Conservation (phyloP, 495 filamentous ascomycete genomes). For the Penicillium herquei region DNA sequence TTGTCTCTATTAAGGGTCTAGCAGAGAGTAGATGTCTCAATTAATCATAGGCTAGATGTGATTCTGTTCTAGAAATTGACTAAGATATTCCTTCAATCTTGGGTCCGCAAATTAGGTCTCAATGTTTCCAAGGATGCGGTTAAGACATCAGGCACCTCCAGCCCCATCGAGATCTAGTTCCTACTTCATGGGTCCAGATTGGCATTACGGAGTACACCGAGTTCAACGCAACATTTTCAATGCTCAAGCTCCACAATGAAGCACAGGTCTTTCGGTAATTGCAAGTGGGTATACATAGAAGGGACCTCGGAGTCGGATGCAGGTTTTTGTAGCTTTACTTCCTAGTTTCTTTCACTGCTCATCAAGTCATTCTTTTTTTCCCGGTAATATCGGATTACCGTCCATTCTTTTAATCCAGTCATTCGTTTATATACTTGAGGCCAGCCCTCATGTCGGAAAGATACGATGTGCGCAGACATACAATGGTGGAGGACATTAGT, state of each 20-base stretch:
- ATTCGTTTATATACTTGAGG: slow-evolving; percentile 3
- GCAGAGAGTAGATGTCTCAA: not conserved
- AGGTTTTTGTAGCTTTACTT: not conserved
- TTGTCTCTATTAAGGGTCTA: too few species aligned
- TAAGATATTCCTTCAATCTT: not conserved
- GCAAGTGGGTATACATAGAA: not conserved
- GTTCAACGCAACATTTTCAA: not conserved
- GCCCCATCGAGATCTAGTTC: slow-evolving; percentile 7
- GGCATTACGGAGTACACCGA: slow-evolving; percentile 3
- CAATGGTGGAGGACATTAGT: slow-evolving; percentile 22
- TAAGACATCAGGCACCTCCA: slow-evolving; percentile 1
- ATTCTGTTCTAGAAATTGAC: not conserved
- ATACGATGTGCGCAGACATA: not conserved
- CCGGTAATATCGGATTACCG: not conserved
- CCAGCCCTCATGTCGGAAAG: not conserved
- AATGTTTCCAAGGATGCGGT: not conserved
- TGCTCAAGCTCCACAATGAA: not conserved
- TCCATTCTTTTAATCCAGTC: slow-evolving; percentile 8
- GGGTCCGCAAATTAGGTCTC: not conserved
- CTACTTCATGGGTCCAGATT: not conserved
- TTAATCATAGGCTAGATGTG: not conserved
- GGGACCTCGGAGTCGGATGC: not conserved
- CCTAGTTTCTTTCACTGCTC: not conserved
- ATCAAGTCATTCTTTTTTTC: not conserved
- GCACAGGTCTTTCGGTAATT: not conserved